Percentiles rank a stretch among this genome's conserved stretches.
Evolutionary conservation across 164 flowering plant genomes (phyloP).

Genomic region (Dillenia suffruticosa): DNA sequence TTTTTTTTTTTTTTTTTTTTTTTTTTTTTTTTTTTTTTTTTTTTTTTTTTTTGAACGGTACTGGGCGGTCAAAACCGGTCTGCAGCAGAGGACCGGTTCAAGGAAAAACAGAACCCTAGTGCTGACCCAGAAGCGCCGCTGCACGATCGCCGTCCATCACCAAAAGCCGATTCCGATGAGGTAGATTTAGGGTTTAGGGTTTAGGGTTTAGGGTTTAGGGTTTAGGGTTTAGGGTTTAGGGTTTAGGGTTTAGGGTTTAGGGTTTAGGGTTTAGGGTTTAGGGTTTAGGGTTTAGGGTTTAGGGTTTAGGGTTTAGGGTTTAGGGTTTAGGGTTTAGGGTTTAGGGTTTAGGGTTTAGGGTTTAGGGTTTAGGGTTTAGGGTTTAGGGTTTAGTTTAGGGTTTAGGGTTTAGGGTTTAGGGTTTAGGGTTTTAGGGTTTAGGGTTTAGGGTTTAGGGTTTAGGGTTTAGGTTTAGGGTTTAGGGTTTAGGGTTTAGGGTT

Average conservation of each 20-base stretch:
- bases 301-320: constrained; percentile 4
- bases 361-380: constrained; percentile 6
- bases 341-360: constrained; percentile 5
- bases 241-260: constrained; percentile 3
- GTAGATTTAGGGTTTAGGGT: constrained; percentile 1
- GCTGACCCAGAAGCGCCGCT: too few relatives aligned
- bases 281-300: constrained; percentile 4
- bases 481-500: too few relatives aligned
- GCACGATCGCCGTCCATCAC: too few relatives aligned
- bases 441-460: too few relatives aligned
- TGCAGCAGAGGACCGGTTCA: too few relatives aligned
- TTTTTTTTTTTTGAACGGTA: too few relatives aligned
- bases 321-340: constrained; percentile 9
- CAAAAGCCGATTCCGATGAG: too few relatives aligned
- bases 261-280: constrained; percentile 3
- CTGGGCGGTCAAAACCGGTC: too few relatives aligned
- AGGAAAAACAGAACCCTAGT: too few relatives aligned
- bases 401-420: constrained; percentile 1
- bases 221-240: constrained; percentile 4
- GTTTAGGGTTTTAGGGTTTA: neutral
- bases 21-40: too few relatives aligned
- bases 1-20: too few relatives aligned
- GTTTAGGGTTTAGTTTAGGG: constrained; percentile 7
- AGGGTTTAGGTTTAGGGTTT: too few relatives aligned
- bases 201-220: constrained; percentile 1